Conservation (phyloP, 768 basidiomycete genomes). For the Melanogaster broomeanus region DNA sequence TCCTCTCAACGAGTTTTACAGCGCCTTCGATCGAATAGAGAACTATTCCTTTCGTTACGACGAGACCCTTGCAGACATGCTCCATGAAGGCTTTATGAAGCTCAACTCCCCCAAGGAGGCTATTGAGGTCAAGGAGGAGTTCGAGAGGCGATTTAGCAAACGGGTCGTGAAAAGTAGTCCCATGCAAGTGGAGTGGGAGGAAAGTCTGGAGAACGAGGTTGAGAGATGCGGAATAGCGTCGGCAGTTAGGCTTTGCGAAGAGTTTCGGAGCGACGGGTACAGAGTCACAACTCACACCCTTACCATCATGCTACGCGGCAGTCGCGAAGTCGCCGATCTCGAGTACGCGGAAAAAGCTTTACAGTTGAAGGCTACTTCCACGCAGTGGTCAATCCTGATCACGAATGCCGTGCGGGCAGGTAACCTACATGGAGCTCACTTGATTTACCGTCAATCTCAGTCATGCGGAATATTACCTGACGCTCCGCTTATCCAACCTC, state of each 20-base stretch:
- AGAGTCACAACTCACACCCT: constrained; percentile 34
- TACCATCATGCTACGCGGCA: constrained; percentile 44
- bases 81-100: constrained; percentile 47
- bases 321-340: constrained; percentile 44
- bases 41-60: constrained; percentile 45
- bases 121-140: constrained; percentile 39
- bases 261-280: constrained; percentile 35
- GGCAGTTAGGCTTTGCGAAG: constrained; percentile 37
- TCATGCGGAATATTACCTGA: constrained; percentile 47
- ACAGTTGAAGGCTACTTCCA: constrained; percentile 38
- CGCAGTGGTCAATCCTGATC: constrained; percentile 60
- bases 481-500: constrained; percentile 51
- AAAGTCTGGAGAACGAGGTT: constrained; percentile 29
- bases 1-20: constrained; percentile 34
- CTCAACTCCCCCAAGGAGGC: constrained; percentile 39
- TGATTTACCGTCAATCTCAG: constrained; percentile 50
- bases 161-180: constrained; percentile 28
- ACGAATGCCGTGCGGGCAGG: constrained; percentile 45
- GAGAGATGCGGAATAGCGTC: constrained; percentile 35
- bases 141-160: constrained; percentile 34
- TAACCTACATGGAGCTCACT: constrained; percentile 42
- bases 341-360: constrained; percentile 43
- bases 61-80: constrained; percentile 38
- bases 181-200: constrained; percentile 30
- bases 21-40: constrained; percentile 50